Percentiles rank a stretch among this genome's conserved stretches.
Conservation (phyloP, 805 yeast genomes). For the Myxozyma geophila region DNA sequence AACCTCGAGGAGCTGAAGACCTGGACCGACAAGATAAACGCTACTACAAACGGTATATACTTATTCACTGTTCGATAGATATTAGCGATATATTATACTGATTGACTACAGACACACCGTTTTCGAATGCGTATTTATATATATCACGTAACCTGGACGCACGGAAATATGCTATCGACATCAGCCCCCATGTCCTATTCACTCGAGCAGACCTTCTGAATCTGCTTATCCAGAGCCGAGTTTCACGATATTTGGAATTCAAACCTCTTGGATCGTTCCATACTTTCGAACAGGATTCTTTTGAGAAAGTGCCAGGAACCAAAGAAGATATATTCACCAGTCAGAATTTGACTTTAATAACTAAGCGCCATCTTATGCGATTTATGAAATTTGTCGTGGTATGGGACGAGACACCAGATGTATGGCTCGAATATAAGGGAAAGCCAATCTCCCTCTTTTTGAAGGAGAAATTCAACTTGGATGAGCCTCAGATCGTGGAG, state of each 20-base stretch:
- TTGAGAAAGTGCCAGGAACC: slow-evolving; percentile 82
- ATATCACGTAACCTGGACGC: slow-evolving; percentile 71
- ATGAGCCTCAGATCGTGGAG: slow-evolving; percentile 76
- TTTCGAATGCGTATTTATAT: slow-evolving; percentile 75
- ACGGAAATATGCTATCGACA: slow-evolving; percentile 82
- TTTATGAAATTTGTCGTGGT: slow-evolving; percentile 84
- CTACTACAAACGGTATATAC: slow-evolving; percentile 30
- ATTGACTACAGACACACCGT: slow-evolving; percentile 40
- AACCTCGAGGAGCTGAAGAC: slow-evolving; percentile 82
- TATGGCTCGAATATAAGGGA: slow-evolving; percentile 61
- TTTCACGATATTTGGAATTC: slow-evolving; percentile 88
- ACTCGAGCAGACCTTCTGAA: slow-evolving; percentile 87
- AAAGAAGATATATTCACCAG: slow-evolving; percentile 94
- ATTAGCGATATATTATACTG: background rate
- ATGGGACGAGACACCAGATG: slow-evolving; percentile 63
- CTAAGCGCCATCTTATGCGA: slow-evolving; percentile 87
- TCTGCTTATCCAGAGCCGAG: slow-evolving; percentile 79
- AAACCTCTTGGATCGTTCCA: slow-evolving; percentile 87
- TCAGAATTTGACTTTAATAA: slow-evolving; percentile 70
- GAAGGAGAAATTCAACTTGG: slow-evolving; percentile 67
- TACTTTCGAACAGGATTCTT: slow-evolving; percentile 89
- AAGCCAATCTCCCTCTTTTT: slow-evolving; percentile 65
- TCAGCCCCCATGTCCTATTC: slow-evolving; percentile 84
- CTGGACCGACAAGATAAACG: slow-evolving; percentile 76
- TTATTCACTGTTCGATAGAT: background rate